Base-by-base conservation (phyloP, 805 yeast species). In the Lipomyces chichibuensis region DNA sequence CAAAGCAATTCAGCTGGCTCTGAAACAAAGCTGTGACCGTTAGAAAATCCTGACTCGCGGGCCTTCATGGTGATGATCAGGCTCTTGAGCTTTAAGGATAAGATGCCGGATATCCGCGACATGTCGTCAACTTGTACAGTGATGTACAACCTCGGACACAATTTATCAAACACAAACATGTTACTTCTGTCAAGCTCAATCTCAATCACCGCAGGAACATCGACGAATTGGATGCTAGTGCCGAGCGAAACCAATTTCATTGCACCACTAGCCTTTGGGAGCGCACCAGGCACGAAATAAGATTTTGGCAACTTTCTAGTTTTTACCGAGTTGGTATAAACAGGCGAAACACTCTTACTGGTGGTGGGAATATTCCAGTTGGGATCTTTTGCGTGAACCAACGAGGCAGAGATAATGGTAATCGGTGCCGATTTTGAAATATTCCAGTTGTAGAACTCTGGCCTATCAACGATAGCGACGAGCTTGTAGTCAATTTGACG, bases 281-380 rank as follows among this genome's bases (percentile, higher is more conserved):
- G 51, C 37, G 69, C 60, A 5, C 69, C 69, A 2, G 65, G 60
- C 8, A 62, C 69, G 33, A 65, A 62, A 29, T 65, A 65, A 17
- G 69, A 62, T 9, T 65, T 63, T 25, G 69, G 69, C 37, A 65
- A 57, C 20, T 59, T 59, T n/a, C 39, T 39, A 32, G 53, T 58
- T 37, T 46, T 54, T 14, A 62, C 61, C 11, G 61, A 39, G 23
- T 43, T 14, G 5, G n/a, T 43, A 43, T 43, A 43, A n/a, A 43
- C 49, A 14, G 9, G 49, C n/a, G 49, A 43, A n/a, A 17, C 11
- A 2, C n/a, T 17, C 8, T 43, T 43, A 5, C 23, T 14, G 49
- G 49, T 3, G n/a, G 20, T 43, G 23, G 49, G 20, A 43, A 43
- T 43, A 43, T 43, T 17, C 49, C 49, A 43, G 20, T 0, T n/a